phyloP scores from a whole-genome alignment of 177 flowering plant species.

The Vitis hybrid region DNA sequence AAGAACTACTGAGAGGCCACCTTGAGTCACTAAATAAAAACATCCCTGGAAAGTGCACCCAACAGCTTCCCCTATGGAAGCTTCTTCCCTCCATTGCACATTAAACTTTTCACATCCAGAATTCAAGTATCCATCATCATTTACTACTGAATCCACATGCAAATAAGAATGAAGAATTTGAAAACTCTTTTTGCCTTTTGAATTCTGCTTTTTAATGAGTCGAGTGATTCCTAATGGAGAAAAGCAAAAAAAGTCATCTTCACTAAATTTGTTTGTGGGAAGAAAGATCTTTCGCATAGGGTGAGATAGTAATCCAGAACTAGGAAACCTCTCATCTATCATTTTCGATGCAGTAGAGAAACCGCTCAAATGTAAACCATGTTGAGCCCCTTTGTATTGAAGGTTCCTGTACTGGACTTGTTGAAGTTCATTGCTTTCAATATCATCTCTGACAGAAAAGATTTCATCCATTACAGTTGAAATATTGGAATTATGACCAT shows the following conservation, averaged over 20 bases:
- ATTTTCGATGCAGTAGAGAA: slow-evolving; percentile 34
- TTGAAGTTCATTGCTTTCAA: slow-evolving; percentile 11
- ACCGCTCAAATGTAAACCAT: slow-evolving; percentile 31
- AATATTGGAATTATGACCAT: slow-evolving; percentile 6
- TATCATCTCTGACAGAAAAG: slow-evolving; percentile 4
- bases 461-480: slow-evolving; percentile 13
- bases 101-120: slow-evolving; percentile 12
- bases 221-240: slow-evolving; percentile 81
- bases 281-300: slow-evolving; percentile 59
- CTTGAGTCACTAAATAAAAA: slow-evolving; percentile 71
- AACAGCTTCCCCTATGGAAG: slow-evolving; percentile 55
- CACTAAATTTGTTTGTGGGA: slow-evolving; percentile 39
- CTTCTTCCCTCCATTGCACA: slow-evolving; percentile 32
- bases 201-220: slow-evolving; percentile 33
- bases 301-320: slow-evolving; percentile 20
- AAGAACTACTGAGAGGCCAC: slow-evolving; percentile 76
- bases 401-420: slow-evolving; percentile 13
- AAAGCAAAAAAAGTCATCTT: slow-evolving; percentile 58
- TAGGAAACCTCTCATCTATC: slow-evolving; percentile 13
- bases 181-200: slow-evolving; percentile 23
- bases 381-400: slow-evolving; percentile 15
- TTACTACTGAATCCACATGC: slow-evolving; percentile 27
- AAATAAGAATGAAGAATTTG: slow-evolving; percentile 58
- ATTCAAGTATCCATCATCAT: slow-evolving; percentile 49
- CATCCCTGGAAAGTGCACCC: slow-evolving; percentile 76